Evolutionary conservation across 2,329 filamentous ascomycete species (phyloP).

Genomic region (Metarhizium anisopliae): DNA sequence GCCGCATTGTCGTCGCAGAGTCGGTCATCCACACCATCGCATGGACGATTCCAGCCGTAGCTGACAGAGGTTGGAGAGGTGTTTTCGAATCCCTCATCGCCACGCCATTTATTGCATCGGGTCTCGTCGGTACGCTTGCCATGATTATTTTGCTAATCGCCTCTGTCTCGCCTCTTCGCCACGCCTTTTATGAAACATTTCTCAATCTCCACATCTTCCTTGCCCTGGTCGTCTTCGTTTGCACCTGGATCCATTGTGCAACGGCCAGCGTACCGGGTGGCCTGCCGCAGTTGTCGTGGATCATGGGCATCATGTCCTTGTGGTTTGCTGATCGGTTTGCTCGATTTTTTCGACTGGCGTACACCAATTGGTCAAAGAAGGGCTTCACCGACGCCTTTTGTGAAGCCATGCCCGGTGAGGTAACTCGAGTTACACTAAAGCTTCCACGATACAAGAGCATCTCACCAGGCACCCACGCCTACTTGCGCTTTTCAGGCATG

Average conservation of each 20-base stretch:
- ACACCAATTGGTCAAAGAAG: slow-evolving; percentile 52
- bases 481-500: slow-evolving; percentile 60
- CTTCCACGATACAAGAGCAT: slow-evolving; percentile 59
- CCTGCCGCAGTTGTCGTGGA: slow-evolving; percentile 64
- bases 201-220: slow-evolving; percentile 76
- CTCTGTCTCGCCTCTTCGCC: slow-evolving; percentile 71
- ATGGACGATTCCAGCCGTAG: slow-evolving; percentile 66
- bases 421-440: slow-evolving; percentile 60
- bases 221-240: slow-evolving; percentile 57
- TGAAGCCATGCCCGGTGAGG: slow-evolving; percentile 61
- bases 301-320: slow-evolving; percentile 63
- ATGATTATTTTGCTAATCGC: slow-evolving; percentile 60
- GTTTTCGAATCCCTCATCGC: slow-evolving; percentile 44
- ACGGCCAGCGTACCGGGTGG: slow-evolving; percentile 49
- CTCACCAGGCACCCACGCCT: slow-evolving; percentile 64
- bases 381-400: slow-evolving; percentile 57
- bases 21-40: slow-evolving; percentile 58
- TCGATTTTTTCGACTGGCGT: slow-evolving; percentile 55
- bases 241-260: slow-evolving; percentile 71
- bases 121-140: slow-evolving; percentile 49
- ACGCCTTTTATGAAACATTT: slow-evolving; percentile 97
- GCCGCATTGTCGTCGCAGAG: slow-evolving; percentile 63
- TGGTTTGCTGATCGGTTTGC: slow-evolving; percentile 66
- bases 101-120: slow-evolving; percentile 57
- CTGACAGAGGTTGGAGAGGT: slow-evolving; percentile 53